Percentiles rank a stretch among this genome's conserved stretches.
Evolutionary conservation across 202 grass and related monocot genomes (phyloP).

Genomic region (Cymbopogon flexuosus): DNA sequence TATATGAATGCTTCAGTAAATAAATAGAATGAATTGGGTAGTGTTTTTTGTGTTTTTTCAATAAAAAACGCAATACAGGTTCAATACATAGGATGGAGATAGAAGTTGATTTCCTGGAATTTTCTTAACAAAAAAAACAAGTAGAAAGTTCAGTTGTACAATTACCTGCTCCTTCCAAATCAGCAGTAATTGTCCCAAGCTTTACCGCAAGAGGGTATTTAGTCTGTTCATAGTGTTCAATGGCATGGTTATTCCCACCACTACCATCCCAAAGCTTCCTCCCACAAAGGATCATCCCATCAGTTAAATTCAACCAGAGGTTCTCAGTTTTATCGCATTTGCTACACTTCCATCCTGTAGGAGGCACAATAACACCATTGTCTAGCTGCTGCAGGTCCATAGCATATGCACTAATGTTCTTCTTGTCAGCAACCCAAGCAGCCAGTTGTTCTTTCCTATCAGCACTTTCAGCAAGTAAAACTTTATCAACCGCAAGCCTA

Average conservation of each 20-base stretch:
- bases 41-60: not conserved
- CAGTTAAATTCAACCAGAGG: constrained; percentile 97
- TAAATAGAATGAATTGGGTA: not conserved
- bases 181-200: constrained; percentile 89
- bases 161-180: constrained; percentile 94
- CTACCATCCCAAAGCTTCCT: constrained; percentile 83
- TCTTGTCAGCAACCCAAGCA: constrained; percentile 90
- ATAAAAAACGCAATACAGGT: not conserved
- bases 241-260: constrained; percentile 91
- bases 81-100: not conserved
- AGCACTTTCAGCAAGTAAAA: constrained; percentile 81
- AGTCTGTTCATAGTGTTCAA: constrained; percentile 80
- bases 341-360: constrained; percentile 89
- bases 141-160: constrained; percentile 31
- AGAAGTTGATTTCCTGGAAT: not conserved
- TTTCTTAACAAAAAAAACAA: not conserved
- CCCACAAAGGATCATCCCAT: constrained; percentile 87
- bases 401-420: constrained; percentile 71
- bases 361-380: constrained; percentile 81
- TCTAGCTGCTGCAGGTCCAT: constrained; percentile 79
- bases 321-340: constrained; percentile 97
- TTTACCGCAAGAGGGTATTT: constrained; percentile 92
- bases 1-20: not conserved
- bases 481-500: constrained; percentile 78
- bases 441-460: constrained; percentile 73